These are phyloP conservation scores for Anthracocystis panici-leucophaei DNA, from an alignment of 1,284 basidiomycete species.

Conservation along the genomic window DNA sequence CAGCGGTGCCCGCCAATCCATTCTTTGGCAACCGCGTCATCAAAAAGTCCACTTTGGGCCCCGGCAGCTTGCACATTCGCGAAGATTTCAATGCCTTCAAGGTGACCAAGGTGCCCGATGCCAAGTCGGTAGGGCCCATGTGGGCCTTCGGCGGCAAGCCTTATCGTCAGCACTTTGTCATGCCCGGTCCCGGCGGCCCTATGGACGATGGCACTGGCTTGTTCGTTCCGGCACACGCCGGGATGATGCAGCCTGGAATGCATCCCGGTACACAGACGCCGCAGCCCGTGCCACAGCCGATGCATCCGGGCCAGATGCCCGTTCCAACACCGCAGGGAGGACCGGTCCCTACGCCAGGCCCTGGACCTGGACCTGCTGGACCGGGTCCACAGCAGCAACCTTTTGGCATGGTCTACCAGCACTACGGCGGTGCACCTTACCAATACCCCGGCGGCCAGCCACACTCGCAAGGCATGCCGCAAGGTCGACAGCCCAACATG, in stretches of 20 bases:
- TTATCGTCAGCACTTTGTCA: slow-evolving; percentile 78
- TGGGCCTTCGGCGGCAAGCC: slow-evolving; percentile 93
- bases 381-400: slow-evolving; percentile 38
- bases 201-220: slow-evolving; percentile 41
- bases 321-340: slow-evolving; percentile 19
- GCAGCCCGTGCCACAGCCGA: slow-evolving; percentile 32
- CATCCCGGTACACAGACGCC: slow-evolving; percentile 40
- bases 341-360: slow-evolving; percentile 14
- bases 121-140: slow-evolving; percentile 77
- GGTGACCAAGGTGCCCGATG: slow-evolving; percentile 81
- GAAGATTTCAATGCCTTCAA: slow-evolving; percentile 97
- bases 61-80: slow-evolving; percentile 79
- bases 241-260: slow-evolving; percentile 47
- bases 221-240: slow-evolving; percentile 30
- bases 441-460: slow-evolving; percentile 46
- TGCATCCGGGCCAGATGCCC: slow-evolving; percentile 40
- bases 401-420: slow-evolving; percentile 55
- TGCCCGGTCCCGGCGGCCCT: slow-evolving; percentile 21
- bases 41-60: slow-evolving; percentile 76
- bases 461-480: slow-evolving; percentile 31
- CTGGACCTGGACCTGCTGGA: slow-evolving; percentile 21
- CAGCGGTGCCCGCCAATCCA: slow-evolving; percentile 74
- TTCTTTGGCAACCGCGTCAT: slow-evolving; percentile 84
- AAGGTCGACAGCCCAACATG: slow-evolving; percentile 39
- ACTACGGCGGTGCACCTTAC: slow-evolving; percentile 47